These are phyloP conservation scores for Citrus mangshanensis DNA, from an alignment of 345 rosid species.

Conservation along the genomic window DNA sequence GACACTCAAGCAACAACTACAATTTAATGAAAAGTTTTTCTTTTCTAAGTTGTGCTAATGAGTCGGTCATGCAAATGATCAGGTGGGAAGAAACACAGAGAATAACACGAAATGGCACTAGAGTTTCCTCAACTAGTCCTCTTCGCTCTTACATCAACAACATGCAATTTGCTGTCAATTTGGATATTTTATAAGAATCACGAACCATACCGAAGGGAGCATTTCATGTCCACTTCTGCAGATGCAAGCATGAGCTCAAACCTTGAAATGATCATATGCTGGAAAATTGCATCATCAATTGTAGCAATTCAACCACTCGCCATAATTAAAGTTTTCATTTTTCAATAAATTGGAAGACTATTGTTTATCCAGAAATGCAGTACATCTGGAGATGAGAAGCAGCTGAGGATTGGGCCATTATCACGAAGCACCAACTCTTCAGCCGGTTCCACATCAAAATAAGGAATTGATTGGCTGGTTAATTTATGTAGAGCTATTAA, in stretches of 20 bases:
- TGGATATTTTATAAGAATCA: not conserved
- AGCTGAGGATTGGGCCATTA: slow-evolving; percentile 7
- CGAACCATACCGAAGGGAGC: not conserved
- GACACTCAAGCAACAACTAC: no score
- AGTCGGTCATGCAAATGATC: not conserved
- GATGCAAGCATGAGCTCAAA: not conserved
- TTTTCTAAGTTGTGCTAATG: not conserved
- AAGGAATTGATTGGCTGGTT: slow-evolving; percentile 6
- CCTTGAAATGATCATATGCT: not conserved
- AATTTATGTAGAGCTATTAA: slow-evolving; percentile 1
- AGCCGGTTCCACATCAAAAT: slow-evolving; percentile 1
- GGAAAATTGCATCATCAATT: slow-evolving; percentile 3
- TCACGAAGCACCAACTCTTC: not conserved
- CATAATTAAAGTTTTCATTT: slow-evolving; percentile 13
- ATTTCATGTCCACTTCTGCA: not conserved
- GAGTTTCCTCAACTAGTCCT: not conserved
- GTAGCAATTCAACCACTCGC: not conserved
- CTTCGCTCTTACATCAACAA: not conserved
- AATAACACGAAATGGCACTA: not conserved
- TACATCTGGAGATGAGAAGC: slow-evolving; percentile 11
- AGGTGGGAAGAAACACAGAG: not conserved
- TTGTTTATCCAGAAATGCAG: slow-evolving; percentile 18
- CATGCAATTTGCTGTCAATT: not conserved
- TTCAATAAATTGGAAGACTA: slow-evolving; percentile 3
- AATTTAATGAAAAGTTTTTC: not conserved